These are phyloP conservation scores for Colletotrichum lentis DNA, from an alignment of 2,329 filamentous ascomycete genomes.

Conservation along the genomic window DNA sequence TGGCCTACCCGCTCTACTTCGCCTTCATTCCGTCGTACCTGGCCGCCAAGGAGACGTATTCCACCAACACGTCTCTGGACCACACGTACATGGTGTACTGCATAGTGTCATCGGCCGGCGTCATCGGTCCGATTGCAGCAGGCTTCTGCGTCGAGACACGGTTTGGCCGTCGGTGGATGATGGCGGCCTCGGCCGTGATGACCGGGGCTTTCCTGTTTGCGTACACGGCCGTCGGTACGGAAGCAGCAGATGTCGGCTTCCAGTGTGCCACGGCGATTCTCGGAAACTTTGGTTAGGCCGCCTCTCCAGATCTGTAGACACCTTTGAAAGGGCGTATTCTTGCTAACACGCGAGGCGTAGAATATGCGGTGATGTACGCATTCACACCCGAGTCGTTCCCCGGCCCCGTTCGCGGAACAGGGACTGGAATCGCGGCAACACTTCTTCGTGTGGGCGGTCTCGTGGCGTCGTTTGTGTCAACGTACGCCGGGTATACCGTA, in stretches of 20 bases:
- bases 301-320: background rate
- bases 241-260: conserved; percentile 50
- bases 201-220: conserved; percentile 58
- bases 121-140: conserved; percentile 52
- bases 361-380: conserved; percentile 50
- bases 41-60: conserved; percentile 47
- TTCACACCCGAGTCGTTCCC: conserved; percentile 67
- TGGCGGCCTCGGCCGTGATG: conserved; percentile 53
- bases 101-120: conserved; percentile 50
- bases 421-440: conserved; percentile 56
- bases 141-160: conserved; percentile 53
- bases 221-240: conserved; percentile 52
- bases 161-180: conserved; percentile 54
- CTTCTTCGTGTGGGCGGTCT: conserved; percentile 51
- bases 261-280: conserved; percentile 56
- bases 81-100: conserved; percentile 50
- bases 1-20: conserved; percentile 58
- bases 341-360: conserved; percentile 24
- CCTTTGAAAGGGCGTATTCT: background rate
- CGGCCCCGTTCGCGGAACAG: conserved; percentile 62
- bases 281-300: conserved; percentile 51
- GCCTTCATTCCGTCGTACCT: conserved; percentile 57
- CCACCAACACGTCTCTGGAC: conserved; percentile 40
- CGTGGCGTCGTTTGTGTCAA: conserved; percentile 53
- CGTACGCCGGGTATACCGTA: conserved; percentile 52